Base-by-base conservation (phyloP, 2,329 filamentous ascomycete genomes). In the Orbilia javanica region DNA sequence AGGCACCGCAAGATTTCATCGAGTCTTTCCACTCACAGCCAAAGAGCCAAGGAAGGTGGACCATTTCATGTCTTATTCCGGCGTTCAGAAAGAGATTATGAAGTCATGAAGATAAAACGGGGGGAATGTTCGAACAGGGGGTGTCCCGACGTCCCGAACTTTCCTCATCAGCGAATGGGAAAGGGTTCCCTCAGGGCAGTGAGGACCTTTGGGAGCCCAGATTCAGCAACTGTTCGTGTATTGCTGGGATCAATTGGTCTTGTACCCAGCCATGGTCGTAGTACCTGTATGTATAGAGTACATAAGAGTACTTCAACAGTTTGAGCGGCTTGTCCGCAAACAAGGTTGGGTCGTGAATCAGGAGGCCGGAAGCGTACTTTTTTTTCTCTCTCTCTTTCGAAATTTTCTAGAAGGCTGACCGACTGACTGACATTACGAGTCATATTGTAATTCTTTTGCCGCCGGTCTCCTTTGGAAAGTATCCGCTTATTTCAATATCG, bases 81-180 rank as follows among this genome's bases (percentile, higher is more conserved):
- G 53, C 44, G 55, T 39, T 44, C 36, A 63, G 31, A 63, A 71
- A n/a, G 44, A 62, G 57, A 60, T 60, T 60, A 70, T 70, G 53
- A 70, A 70, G 66, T 62, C 53, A 62, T 62, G 55, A 53, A 71
- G 44, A 63, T 65, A 72, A 65, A 72, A 72, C 68, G 68, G 55
- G 55, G 52, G 68, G 57, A 72, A 72, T 65, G 68, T 65, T 64
- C 46, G 68, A 65, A 64, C 57, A 72, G 57, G 68, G 68, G 42
- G 42, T 27, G 25, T 55, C 29, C 57, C 48, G 55, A 60, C 20
- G 55, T 60, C 55, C 36, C 31, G 22, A 20, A 62, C 27, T 62
- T 44, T 48, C 11, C 57, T 27, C 25, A 29, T 39, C 53, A 42
- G 27, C 39, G 34, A 60, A 60, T 60, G 20, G 55, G 55, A 60